A percentile compares a stretch with the other conserved stretches of the same genome.
Evolutionary conservation across 176 grass and related monocot genomes (phyloP).

Genomic region (Canna indica): DNA sequence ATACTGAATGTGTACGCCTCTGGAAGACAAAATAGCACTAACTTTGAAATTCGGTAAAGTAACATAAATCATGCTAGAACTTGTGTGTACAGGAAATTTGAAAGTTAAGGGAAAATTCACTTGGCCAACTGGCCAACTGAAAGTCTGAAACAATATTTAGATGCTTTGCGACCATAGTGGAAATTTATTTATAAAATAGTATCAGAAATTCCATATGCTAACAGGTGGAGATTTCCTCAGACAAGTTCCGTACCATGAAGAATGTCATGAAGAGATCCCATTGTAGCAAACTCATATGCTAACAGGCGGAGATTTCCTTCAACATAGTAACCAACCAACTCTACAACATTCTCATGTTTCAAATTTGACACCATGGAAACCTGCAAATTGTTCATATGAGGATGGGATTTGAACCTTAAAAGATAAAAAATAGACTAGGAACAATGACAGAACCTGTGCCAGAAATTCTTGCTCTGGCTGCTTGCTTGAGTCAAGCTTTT

Average conservation of each 20-base stretch:
- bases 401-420: constrained; percentile 14
- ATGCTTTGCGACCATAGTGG: no score
- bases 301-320: constrained; percentile 52
- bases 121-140: no score
- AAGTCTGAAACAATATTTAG: no score
- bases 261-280: constrained; percentile 82
- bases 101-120: no score
- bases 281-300: constrained; percentile 72
- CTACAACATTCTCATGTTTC: constrained; percentile 76
- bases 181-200: no score
- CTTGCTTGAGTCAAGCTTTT: constrained; percentile 81
- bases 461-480: constrained; percentile 84
- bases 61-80: no score
- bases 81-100: no score
- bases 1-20: no score
- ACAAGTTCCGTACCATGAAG: constrained; percentile 46
- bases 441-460: constrained; percentile 37
- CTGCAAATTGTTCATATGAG: background rate
- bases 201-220: background rate
- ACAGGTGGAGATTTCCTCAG: background rate
- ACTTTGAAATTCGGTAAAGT: no score
- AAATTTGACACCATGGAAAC: constrained; percentile 30
- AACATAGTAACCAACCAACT: constrained; percentile 69
- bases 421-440: background rate
- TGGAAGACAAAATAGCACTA: no score